Evolutionary conservation across 306 rosid species (phyloP).

Genomic region (Lathyrus oleraceus): DNA sequence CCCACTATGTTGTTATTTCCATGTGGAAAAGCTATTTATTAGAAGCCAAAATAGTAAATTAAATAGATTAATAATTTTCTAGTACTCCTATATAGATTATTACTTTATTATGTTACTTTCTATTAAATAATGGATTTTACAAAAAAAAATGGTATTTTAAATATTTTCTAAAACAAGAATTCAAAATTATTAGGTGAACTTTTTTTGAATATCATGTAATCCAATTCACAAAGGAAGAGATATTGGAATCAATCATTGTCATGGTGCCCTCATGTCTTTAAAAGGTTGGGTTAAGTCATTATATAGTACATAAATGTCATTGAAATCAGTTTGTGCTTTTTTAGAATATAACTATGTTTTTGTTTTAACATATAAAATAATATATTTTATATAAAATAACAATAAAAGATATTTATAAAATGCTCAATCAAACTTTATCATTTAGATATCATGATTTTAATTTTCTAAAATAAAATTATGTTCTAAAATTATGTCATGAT

Average conservation of each 20-base stretch:
- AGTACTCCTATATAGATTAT: no score
- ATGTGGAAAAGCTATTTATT: slow-evolving; percentile 29
- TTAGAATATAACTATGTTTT: not conserved
- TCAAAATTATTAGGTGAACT: slow-evolving; percentile 15
- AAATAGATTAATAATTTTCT: not conserved
- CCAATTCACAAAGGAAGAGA: slow-evolving; percentile 31
- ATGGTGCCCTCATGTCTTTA: slow-evolving; percentile 20
- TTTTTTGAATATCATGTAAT: slow-evolving; percentile 19
- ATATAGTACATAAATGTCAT: not conserved
- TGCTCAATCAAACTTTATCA: no score
- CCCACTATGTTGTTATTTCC: slow-evolving; percentile 31
- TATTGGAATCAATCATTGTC: slow-evolving; percentile 42
- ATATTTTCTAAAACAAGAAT: not conserved
- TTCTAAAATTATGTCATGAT: no score
- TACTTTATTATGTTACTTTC: not conserved
- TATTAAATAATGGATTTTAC: no score
- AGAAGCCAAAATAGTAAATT: not conserved
- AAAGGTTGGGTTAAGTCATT: slow-evolving; percentile 11
- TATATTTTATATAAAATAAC: no score
- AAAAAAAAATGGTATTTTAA: no score
- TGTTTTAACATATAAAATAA: not conserved
- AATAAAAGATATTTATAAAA: no score
- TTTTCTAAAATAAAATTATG: no score
- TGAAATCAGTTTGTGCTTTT: not conserved
- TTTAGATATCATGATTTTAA: no score